Percentiles rank a stretch among this genome's conserved stretches.
Conservation (phyloP, 2,329 filamentous ascomycete genomes). For the Colletotrichum graminicola region DNA sequence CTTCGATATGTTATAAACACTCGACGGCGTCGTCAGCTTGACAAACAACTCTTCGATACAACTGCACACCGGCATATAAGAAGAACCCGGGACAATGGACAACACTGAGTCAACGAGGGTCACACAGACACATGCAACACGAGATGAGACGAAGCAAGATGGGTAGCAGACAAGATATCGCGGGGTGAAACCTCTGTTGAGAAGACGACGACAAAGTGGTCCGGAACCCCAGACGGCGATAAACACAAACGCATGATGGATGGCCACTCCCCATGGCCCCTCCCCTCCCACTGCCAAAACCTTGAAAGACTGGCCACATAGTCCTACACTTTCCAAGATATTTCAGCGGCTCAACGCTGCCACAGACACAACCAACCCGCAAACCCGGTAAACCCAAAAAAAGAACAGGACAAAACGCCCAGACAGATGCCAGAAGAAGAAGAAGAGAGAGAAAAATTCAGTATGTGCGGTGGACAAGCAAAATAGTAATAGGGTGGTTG, state of each 20-base stretch:
- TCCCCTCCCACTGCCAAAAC: conserved; percentile 9
- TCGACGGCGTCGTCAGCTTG: not conserved
- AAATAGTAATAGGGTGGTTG: conserved; percentile 21
- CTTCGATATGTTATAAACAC: not conserved
- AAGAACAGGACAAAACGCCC: conserved; percentile 27
- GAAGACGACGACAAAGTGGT: conserved; percentile 15
- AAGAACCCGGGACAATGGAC: not conserved
- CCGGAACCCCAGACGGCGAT: conserved; percentile 14
- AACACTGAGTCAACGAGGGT: not conserved
- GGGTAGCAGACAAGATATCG: conserved; percentile 11
- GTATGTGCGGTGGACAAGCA: conserved; percentile 28
- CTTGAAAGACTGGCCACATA: conserved; percentile 9
- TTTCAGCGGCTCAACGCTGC: conserved; percentile 18
- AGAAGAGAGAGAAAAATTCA: conserved; percentile 3
- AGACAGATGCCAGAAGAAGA: conserved; percentile 27
- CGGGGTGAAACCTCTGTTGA: conserved; percentile 26
- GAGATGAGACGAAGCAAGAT: conserved; percentile 4
- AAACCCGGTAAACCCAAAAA: conserved; percentile 11
- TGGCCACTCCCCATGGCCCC: conserved; percentile 17
- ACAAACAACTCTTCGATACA: not conserved
- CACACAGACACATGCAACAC: not conserved
- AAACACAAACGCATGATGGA: conserved; percentile 28
- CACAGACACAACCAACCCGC: conserved; percentile 9
- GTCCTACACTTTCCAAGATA: conserved; percentile 15
- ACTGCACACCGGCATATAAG: not conserved